These are phyloP conservation scores for Sclerotinia subarctica DNA, from an alignment of 2,329 filamentous ascomycete genomes.

Conservation along the genomic window DNA sequence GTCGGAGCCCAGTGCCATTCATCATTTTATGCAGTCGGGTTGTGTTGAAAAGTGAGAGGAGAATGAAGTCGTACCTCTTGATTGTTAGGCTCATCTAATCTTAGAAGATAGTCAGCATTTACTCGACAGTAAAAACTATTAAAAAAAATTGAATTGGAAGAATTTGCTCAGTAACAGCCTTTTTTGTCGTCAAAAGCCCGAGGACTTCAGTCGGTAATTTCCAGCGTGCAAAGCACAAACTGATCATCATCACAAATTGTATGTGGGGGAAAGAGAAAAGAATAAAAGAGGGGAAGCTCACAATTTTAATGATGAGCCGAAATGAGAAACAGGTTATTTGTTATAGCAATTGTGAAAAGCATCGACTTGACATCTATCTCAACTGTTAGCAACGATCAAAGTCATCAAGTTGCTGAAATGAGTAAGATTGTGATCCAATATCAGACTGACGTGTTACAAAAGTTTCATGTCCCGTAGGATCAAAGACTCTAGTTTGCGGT, in stretches of 20 bases:
- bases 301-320: background rate
- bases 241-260: slow-evolving; percentile 38
- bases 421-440: slow-evolving; percentile 31
- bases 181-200: slow-evolving; percentile 71
- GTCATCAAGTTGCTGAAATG: background rate
- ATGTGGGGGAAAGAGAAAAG: background rate
- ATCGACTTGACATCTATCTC: slow-evolving; percentile 8
- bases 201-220: slow-evolving; percentile 90
- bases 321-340: too few species aligned
- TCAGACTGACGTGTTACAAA: slow-evolving; percentile 93
- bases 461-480: slow-evolving; percentile 81
- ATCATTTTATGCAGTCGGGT: slow-evolving; percentile 54
- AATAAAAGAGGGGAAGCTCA: background rate
- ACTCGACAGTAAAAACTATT: background rate
- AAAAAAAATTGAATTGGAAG: background rate
- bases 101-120: slow-evolving; percentile 19
- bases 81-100: background rate
- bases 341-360: background rate
- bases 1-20: slow-evolving; percentile 99
- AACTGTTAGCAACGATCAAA: slow-evolving; percentile 14
- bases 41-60: slow-evolving; percentile 5
- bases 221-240: slow-evolving; percentile 58
- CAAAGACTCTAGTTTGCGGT: slow-evolving; percentile 99
- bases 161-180: slow-evolving; percentile 76
- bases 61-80: slow-evolving; percentile 25